A percentile compares a stretch with the other conserved stretches of the same genome.
These are phyloP conservation scores for Lachnellula subtilissima DNA, from an alignment of 2,329 filamentous ascomycete species.

Conservation along the genomic window DNA sequence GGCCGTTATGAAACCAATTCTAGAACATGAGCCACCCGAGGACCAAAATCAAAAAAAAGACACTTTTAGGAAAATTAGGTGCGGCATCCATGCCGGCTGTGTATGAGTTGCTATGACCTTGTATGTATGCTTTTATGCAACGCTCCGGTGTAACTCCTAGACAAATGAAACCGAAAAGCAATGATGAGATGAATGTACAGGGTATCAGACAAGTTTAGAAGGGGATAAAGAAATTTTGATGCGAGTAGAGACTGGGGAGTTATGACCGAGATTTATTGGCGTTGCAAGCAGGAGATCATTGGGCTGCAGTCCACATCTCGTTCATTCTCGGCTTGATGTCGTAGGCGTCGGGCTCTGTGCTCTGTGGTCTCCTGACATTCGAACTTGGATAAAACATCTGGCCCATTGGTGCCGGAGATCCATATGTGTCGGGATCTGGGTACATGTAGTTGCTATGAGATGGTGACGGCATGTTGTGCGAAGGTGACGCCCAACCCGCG, in stretches of 20 bases:
- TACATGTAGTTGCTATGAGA: constrained; percentile 66
- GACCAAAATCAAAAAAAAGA: not conserved
- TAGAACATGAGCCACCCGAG: not conserved
- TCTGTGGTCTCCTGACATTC: constrained; percentile 67
- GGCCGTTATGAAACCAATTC: not conserved
- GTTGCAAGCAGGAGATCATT: constrained; percentile 31
- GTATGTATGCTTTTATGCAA: not conserved
- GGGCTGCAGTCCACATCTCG: constrained; percentile 49
- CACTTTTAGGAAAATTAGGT: not conserved
- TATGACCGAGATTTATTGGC: not conserved
- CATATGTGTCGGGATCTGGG: constrained; percentile 73
- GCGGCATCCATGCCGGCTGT: not conserved
- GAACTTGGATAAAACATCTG: constrained; percentile 70
- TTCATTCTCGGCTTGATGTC: constrained; percentile 55
- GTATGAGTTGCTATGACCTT: not conserved
- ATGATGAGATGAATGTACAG: not conserved
- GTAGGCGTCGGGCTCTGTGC: constrained; percentile 66
- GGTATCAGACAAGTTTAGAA: not conserved
- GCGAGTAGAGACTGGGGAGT: not conserved
- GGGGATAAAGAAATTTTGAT: not conserved
- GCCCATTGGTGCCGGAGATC: constrained; percentile 50
- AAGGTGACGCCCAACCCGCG: constrained; percentile 79
- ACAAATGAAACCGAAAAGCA: not conserved
- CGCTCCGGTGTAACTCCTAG: not conserved
- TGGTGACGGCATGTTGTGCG: constrained; percentile 63